Evolutionary conservation across 2,329 filamentous ascomycete genomes (phyloP).

Genomic region (Diaporthe sp.): DNA sequence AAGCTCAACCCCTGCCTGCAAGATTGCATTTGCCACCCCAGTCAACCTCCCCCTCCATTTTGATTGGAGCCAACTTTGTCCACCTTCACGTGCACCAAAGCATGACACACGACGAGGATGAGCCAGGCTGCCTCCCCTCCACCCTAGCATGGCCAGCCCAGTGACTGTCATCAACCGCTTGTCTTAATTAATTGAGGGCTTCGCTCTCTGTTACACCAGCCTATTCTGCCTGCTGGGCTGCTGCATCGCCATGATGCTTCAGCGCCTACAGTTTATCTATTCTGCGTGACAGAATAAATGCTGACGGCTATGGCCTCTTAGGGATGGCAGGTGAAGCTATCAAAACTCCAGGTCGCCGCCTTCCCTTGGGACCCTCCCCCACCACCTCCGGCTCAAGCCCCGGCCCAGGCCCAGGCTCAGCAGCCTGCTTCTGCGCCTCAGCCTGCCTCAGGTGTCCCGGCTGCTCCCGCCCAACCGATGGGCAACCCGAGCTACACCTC

Average conservation of each 20-base stretch:
- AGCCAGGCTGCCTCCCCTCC: background rate
- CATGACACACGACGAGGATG: constrained; percentile 3
- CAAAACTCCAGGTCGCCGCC: constrained; percentile 83
- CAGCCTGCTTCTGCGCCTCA: constrained; percentile 45
- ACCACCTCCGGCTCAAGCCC: constrained; percentile 57
- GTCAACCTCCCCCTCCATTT: constrained; percentile 40
- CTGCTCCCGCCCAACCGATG: constrained; percentile 39
- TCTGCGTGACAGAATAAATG: background rate
- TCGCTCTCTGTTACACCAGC: background rate
- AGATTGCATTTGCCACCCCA: constrained; percentile 39
- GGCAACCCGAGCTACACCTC: constrained; percentile 48
- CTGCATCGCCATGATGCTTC: background rate
- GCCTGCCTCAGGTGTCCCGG: constrained; percentile 37
- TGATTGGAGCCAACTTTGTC: constrained; percentile 43
- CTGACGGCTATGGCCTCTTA: constrained; percentile 54
- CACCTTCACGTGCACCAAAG: constrained; percentile 18
- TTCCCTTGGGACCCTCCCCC: constrained; percentile 97
- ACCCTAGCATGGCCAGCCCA: background rate
- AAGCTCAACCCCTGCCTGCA: constrained; percentile 53
- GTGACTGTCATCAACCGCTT: constrained; percentile 5
- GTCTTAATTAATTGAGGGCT: background rate
- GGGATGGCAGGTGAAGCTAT: constrained; percentile 95
- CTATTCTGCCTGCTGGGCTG: background rate
- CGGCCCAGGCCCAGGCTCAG: constrained; percentile 45
- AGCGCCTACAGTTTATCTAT: background rate